A percentile compares a stretch with the other conserved stretches of the same genome.
phyloP scores from a whole-genome alignment of 257 asterid species.

The Schizonepeta tenuifolia region DNA sequence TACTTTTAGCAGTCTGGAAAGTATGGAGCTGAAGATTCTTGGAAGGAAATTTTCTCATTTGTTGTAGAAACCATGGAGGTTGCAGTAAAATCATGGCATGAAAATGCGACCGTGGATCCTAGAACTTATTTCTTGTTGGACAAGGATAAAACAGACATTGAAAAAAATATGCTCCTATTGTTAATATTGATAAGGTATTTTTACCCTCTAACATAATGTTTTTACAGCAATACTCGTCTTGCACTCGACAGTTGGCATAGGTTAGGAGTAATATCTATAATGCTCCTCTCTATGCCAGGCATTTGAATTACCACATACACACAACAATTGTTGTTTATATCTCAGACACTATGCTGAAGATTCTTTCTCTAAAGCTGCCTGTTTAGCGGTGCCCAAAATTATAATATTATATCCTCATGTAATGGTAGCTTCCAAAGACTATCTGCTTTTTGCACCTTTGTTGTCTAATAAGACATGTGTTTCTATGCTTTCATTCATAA shows the following conservation, averaged over 20 bases:
- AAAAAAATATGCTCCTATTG: conserved; percentile 84
- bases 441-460: conserved; percentile 15
- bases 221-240: conserved; percentile 27
- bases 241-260: conserved; percentile 3
- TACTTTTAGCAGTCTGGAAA: conserved; percentile 59
- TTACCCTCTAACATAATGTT: neutral
- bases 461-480: neutral
- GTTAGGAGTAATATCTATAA: conserved; percentile 16
- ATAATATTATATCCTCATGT: conserved; percentile 97
- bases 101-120: conserved; percentile 76
- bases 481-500: neutral
- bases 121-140: conserved; percentile 82
- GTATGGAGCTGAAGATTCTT: conserved; percentile 57
- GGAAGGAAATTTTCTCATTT: conserved; percentile 69
- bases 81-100: conserved; percentile 93
- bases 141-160: conserved; percentile 80
- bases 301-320: conserved; percentile 97
- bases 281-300: conserved; percentile 60
- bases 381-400: conserved; percentile 80
- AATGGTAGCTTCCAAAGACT: conserved; percentile 17
- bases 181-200: conserved; percentile 90
- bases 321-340: conserved; percentile 74
- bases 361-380: conserved; percentile 81
- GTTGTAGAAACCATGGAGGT: conserved; percentile 81
- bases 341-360: conserved; percentile 94